Base-by-base conservation (phyloP, 352 stramenopile genomes). In the Globisporangium takayamanum region DNA sequence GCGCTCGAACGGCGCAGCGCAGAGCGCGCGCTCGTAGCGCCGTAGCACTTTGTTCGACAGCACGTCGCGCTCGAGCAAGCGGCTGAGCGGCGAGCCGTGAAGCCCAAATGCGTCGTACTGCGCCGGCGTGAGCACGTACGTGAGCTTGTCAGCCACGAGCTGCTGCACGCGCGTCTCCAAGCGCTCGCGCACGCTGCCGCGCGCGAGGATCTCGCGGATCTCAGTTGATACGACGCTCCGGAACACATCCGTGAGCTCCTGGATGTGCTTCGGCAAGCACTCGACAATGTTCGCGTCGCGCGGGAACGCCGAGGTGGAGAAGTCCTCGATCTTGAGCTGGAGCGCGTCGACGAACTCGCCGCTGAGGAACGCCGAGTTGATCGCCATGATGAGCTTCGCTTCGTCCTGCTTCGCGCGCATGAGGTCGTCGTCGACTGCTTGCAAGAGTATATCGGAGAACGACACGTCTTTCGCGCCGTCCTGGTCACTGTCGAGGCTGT, bases 331-430 rank as follows among this genome's bases (percentile, higher is more conserved):
- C 60, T 87, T 87, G 41, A 59, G 60, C 47, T 87, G 67, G 12
- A 94, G 62, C 14, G 59, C 72, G 28, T 74, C 69, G 42, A 92
- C 68, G 62, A 92, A 92, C 50, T 89, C 74, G 18, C 78, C 76
- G 55, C 84, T 92, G 72, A 90, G 79, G 56, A 81, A 89, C 5
- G 84, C 71, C 51, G 84, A 92, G 62, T 92, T 92, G 60, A 94
- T 90, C n/a, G 84, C 87, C 82, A 94, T 92, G 59, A 94, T 80
- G 26, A 90, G 75, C 46, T 85, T 87, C 33, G 82, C 78, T 49
- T 94, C 82, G 25, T 89, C 74, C 52, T 92, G 78, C 2, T 77
- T 39, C 2, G 73, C 69, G 22, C 67, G 67, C 48, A 80, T 72
- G 44, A 94, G 67, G 58, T 94, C 84, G 33, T 91, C 74, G 56